Conservation (phyloP, 768 basidiomycete genomes). For the Boletus bicolor region DNA sequence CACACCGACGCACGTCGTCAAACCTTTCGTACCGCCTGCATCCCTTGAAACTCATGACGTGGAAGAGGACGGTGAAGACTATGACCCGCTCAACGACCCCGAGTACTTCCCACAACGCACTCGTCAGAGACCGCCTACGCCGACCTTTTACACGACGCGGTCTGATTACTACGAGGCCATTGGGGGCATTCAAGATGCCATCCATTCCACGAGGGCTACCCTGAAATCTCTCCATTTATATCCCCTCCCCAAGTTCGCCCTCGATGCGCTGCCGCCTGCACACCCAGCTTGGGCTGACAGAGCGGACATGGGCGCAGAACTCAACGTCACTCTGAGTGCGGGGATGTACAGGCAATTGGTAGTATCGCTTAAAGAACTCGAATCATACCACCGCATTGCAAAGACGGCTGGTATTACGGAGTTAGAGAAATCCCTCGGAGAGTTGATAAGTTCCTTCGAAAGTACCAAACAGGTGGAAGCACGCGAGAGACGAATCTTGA, state of each 20-base stretch:
- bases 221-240: conserved; percentile 67
- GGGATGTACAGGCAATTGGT: conserved; percentile 67
- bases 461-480: conserved; percentile 55
- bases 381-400: conserved; percentile 45
- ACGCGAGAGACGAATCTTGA: conserved; percentile 29
- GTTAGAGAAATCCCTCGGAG: conserved; percentile 58
- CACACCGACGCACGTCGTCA: not conserved
- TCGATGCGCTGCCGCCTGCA: conserved; percentile 53
- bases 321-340: conserved; percentile 61
- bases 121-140: conserved; percentile 50
- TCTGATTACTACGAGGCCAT: conserved; percentile 73
- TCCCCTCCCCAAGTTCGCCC: conserved; percentile 73
- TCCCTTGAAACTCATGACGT: conserved; percentile 15
- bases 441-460: conserved; percentile 63
- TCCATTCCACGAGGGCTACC: conserved; percentile 50
- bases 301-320: conserved; percentile 52
- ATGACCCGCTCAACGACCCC: conserved; percentile 6
- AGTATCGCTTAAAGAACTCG: conserved; percentile 61
- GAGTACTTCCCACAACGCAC: conserved; percentile 1
- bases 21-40: conserved; percentile 26
- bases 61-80: conserved; percentile 2
- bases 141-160: conserved; percentile 83
- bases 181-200: conserved; percentile 59
- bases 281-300: conserved; percentile 69
- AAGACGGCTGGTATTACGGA: conserved; percentile 30